phyloP scores from a whole-genome alignment of 306 rosid genomes.

The Clitoria ternatea region DNA sequence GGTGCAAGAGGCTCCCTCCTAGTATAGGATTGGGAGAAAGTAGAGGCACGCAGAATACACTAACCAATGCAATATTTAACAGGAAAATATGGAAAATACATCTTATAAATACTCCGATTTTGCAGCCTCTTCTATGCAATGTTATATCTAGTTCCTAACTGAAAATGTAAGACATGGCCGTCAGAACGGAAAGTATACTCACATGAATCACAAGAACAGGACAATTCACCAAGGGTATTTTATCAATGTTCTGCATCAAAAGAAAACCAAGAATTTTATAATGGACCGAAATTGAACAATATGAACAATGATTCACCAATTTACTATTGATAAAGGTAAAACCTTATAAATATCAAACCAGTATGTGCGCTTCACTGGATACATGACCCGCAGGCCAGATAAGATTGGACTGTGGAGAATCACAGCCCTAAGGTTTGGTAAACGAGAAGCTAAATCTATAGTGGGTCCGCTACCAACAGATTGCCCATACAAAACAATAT shows the following conservation, averaged over 20 bases:
- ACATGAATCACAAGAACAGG: slow-evolving; percentile 24
- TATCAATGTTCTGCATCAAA: slow-evolving; percentile 22
- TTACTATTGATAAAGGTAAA: background rate
- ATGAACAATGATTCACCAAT: background rate
- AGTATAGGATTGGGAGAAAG: background rate
- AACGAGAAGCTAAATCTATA: slow-evolving; percentile 7
- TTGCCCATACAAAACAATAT: slow-evolving; percentile 14
- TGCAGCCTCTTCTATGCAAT: background rate
- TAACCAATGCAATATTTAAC: background rate
- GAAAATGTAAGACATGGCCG: background rate
- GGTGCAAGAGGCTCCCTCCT: background rate
- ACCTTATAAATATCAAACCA: slow-evolving; percentile 22
- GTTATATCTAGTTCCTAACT: background rate
- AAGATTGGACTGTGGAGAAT: slow-evolving; percentile 18
- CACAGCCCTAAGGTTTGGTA: slow-evolving; percentile 20
- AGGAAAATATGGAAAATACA: background rate
- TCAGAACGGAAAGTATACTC: background rate
- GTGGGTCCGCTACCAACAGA: slow-evolving; percentile 21
- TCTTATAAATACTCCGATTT: background rate
- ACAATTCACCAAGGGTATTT: slow-evolving; percentile 13
- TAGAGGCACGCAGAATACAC: background rate
- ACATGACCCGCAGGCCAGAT: slow-evolving; percentile 13
- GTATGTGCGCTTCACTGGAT: slow-evolving; percentile 18
- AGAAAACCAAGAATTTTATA: background rate
- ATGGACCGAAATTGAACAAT: background rate